Evolutionary conservation across 2,329 filamentous ascomycete species (phyloP).

Genomic region (Akanthomyces dipterigenus): DNA sequence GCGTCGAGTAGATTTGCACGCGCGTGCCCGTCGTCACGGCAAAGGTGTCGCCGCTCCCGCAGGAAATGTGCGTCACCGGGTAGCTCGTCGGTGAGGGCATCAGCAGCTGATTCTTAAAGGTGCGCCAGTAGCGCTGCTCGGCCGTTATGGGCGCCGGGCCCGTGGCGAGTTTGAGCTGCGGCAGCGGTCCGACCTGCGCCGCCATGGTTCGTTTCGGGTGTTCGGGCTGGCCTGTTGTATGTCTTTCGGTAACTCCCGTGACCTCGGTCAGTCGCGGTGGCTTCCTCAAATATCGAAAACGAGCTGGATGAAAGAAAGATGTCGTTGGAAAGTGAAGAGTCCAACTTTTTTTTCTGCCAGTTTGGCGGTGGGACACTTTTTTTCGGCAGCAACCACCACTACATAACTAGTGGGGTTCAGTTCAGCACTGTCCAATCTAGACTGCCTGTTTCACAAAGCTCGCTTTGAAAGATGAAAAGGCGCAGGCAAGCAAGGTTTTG

Average conservation of each 20-base stretch:
- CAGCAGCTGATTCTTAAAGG: constrained; percentile 85
- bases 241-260: not conserved
- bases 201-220: constrained; percentile 54
- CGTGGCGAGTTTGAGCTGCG: constrained; percentile 74
- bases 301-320: not conserved
- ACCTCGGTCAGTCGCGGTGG: not conserved
- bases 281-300: not conserved
- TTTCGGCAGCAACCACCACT: not conserved
- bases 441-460: not conserved
- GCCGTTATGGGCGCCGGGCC: constrained; percentile 78
- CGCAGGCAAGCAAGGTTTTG: not conserved
- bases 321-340: not conserved
- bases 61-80: constrained; percentile 84
- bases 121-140: constrained; percentile 94
- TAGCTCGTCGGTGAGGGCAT: constrained; percentile 87
- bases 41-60: constrained; percentile 60
- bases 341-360: constrained; percentile 24
- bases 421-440: not conserved
- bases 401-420: not conserved
- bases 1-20: constrained; percentile 87
- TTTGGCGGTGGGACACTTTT: constrained; percentile 7
- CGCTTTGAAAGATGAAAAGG: not conserved
- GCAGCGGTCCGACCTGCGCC: constrained; percentile 73
- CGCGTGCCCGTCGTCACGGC: constrained; percentile 91
- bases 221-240: not conserved